Percentiles rank a stretch among this genome's conserved stretches.
phyloP scores from a whole-genome alignment of 2,329 filamentous ascomycete genomes.

The Grosmannia serpens region DNA sequence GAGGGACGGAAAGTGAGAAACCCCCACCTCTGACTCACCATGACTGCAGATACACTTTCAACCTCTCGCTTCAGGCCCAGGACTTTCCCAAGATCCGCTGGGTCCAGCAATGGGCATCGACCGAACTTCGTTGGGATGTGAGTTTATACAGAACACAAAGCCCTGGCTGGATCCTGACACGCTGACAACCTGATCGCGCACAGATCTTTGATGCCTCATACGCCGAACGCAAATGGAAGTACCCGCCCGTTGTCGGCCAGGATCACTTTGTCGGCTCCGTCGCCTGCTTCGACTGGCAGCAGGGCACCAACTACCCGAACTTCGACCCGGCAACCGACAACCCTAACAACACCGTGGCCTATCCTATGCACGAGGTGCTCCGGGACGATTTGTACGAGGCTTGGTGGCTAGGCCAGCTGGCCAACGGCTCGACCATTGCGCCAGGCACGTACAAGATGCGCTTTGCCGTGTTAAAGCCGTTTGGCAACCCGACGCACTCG shows the following conservation, averaged over 20 bases:
- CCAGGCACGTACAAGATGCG: constrained; percentile 19
- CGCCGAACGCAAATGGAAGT: constrained; percentile 14
- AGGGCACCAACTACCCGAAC: not conserved
- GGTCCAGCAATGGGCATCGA: constrained; percentile 2
- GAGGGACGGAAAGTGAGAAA: too few species aligned
- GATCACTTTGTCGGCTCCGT: constrained; percentile 15
- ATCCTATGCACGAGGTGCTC: constrained; percentile 12
- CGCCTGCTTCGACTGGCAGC: constrained; percentile 4
- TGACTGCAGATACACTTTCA: constrained; percentile 12
- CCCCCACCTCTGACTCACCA: not conserved
- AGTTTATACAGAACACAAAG: not conserved
- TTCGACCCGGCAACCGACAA: constrained; percentile 3
- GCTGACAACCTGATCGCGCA: not conserved
- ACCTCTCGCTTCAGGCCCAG: constrained; percentile 14
- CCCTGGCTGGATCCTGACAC: not conserved
- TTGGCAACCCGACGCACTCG: not conserved
- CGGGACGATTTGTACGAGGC: constrained; percentile 7
- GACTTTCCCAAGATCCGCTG: constrained; percentile 19
- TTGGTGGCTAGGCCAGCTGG: constrained; percentile 12
- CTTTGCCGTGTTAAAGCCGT: constrained; percentile 1
- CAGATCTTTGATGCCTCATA: constrained; percentile 14
- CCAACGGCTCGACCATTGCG: constrained; percentile 20
- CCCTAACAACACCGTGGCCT: constrained; percentile 7
- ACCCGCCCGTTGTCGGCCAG: constrained; percentile 15
- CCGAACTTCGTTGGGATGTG: constrained; percentile 20